Base-by-base conservation (phyloP, 176 grass and related monocot species). In the Rhynchospora pubera region DNA sequence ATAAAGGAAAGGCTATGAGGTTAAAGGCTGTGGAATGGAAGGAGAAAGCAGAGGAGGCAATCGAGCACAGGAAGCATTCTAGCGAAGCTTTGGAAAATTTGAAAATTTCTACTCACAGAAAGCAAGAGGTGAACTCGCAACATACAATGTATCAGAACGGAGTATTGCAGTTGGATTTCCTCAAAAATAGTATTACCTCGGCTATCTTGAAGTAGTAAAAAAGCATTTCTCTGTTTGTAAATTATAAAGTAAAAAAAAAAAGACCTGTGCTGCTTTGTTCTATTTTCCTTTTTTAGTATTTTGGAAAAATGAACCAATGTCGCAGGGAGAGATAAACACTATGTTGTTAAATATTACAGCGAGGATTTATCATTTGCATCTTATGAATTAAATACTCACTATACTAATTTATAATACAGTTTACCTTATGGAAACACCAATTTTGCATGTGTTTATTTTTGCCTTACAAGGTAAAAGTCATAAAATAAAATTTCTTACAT, bases 1-100 rank as follows among this genome's bases (percentile, higher is more conserved):
- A 97, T 7, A 86, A 86, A 73, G 88, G 89, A 44, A 89, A 74
- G 83, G 86, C 83, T 1, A 90, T 87, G 90, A 87, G 81, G 42
- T 26, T 30, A 5, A 92, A 89, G 30, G 88, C 84, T 0, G 21
- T 7, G 16, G 63, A 21, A 51, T 92, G 88, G 94, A 92, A 92
- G 82, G 77, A 86, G 62, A 91, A 65, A 57, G 89, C 86, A 10
- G 30, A 9, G 62, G 61, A 22, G 21, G 91, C 87, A 14, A 85
- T 85, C 15, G 12, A 83, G 56, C 53, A 45, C 24, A 79, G 73
- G 3, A 87, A 88, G 42, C 63, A 65, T 7, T 91, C 89, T 0
- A 85, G 51, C 6, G 44, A 50, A 19, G 56, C 77, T 30, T 64
- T 85, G 48, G 78, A 85, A 0, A 62, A 30, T 22, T 80, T 92